Base-by-base conservation (phyloP, 805 yeast species). In the Candida verbasci region DNA sequence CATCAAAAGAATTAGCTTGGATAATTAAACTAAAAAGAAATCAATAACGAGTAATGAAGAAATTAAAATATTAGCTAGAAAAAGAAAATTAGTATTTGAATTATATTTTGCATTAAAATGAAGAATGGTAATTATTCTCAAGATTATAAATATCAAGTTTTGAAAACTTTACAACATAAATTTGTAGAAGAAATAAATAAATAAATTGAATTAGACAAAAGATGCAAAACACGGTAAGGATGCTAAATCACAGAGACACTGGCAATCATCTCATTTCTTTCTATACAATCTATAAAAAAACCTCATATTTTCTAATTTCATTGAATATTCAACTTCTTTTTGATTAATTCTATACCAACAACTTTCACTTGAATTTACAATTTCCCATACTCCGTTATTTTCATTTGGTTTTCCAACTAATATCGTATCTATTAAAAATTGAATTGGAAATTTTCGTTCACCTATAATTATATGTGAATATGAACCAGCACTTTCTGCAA, bases 401-500 rank as follows among this genome's bases (percentile, higher is more conserved):
- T 50, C 57, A 3, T 62, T 58, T 3, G 64, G 63, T 42, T 60
- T 60, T 2, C 86, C 85, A 17, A 78, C 66, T 23, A 87, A 59
- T 1, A 86, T 68, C 24, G 82, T 84, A 50, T 87, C 95, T 9
- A 88, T 66, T 26, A 87, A 65, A 48, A 82, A 86, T 45, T 86
- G 88, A 3, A 87, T 80, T 0, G 96, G 96, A 62, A 87, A 87
- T 45, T 66, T 74, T 54, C 82, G 86, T 21, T 76, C 57, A 3
- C 95, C 95, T 29, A 87, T 72, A 2, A 77, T 70, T 25, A 87
- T 83, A 48, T 86, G 81, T 1, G 95, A 85, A 57, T 80, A 87
- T 8, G 94, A 83, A 0, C 96, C 96, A 0, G 96, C 96, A 60
- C 93, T 82, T 50, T 87, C 96, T 2, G 86, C 76, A 17, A 87